A percentile compares a stretch with the other conserved stretches of the same genome.
These are phyloP conservation scores for Centella asiatica DNA, from an alignment of 129 eudicot genomes.

Conservation along the genomic window DNA sequence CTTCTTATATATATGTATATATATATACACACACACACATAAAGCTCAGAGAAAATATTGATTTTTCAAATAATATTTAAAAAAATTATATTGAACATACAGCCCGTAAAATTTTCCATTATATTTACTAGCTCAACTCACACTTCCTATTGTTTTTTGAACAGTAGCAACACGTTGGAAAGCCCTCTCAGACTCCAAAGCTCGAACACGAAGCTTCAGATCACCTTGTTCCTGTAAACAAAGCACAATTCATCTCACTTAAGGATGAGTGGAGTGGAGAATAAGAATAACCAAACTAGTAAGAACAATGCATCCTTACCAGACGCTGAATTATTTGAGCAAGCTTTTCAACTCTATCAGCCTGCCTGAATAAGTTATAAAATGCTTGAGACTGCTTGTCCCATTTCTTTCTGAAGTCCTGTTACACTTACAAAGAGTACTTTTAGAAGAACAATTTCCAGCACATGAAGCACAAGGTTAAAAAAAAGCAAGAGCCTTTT, in stretches of 20 bases:
- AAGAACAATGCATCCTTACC: constrained; percentile 38
- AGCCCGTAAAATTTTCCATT: background rate
- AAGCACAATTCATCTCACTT: background rate
- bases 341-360: constrained; percentile 91
- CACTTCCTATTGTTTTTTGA: constrained; percentile 83
- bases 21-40: too few relatives aligned
- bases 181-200: constrained; percentile 94
- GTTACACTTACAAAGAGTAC: constrained; percentile 20
- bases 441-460: constrained; percentile 7
- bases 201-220: constrained; percentile 87
- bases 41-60: background rate
- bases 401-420: constrained; percentile 93
- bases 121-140: constrained; percentile 39
- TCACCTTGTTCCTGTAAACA: constrained; percentile 87
- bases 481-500: constrained; percentile 11
- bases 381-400: constrained; percentile 84
- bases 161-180: constrained; percentile 97
- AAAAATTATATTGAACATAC: background rate
- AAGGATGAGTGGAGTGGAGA: background rate
- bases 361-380: constrained; percentile 92
- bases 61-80: background rate
- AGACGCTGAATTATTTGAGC: constrained; percentile 72
- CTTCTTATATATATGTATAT: too few relatives aligned
- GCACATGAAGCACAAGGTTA: background rate
- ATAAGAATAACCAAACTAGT: background rate